Evolutionary conservation across 768 basidiomycete genomes (phyloP), one percentile per base, ranked within the genome.

Genomic region (Amylocystis lapponica): DNA sequence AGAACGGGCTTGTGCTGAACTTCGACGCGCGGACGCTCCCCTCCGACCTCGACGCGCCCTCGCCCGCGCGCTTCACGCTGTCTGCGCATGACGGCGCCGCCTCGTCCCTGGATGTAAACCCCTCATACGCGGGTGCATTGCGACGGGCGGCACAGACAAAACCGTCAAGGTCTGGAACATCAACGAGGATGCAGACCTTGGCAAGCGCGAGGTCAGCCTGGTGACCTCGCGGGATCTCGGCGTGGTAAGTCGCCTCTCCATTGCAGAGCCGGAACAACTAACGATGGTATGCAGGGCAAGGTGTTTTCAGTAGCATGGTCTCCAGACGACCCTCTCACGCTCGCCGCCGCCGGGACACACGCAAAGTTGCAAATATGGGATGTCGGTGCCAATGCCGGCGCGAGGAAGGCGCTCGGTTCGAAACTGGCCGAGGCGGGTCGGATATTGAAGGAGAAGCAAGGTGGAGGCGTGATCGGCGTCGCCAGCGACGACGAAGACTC

Each of bases 341-440:
- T 99, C 36, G 95, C 94, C 3, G 93, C 92, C 3, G 95, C 87
- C 23, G 96, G 96, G 11, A 94, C 91, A 2, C 87, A 91, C 57
- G 95, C 90, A 1, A 92, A 86, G 59, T 63, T 99, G 5, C 95
- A 98, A 61, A 72, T 99, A 13, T 99, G 95, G 95, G 95, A 99
- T 56, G 76, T 95, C 30, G 88, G 82, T 9, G 76, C 87, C 4
- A 97, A 89, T 59, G 66, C 72, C 14, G 87, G 88, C 20, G 89
- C 80, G 9, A 73, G 93, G 36, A 89, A 88, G 57, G 83, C 83
- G 0, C 93, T 98, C 42, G 83, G 79, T 0, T 65, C 75, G 6
- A 90, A 94, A 63, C 67, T 99, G 25, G 70, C 74, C 14, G 78
- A 79, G 48, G 81, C 83, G 3, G 91, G 91, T 0, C 75, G 73